Base-by-base conservation (phyloP, 2,329 filamentous ascomycete genomes). In the Nigrograna mackinnonii region DNA sequence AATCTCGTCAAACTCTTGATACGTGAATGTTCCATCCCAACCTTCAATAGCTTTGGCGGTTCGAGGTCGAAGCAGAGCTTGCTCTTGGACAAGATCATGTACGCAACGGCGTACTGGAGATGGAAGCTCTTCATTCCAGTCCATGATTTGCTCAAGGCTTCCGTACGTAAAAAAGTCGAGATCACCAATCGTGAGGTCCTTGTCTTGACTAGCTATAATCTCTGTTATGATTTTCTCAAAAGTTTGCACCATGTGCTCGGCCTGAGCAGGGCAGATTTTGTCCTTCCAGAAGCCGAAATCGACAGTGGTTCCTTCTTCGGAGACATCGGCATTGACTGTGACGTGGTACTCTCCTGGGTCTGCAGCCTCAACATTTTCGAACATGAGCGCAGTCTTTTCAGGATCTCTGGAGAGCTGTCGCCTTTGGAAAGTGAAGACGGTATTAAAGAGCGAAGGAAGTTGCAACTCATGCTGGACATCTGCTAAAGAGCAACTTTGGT, bases 401-500 rank as follows among this genome's bases (percentile, higher is more conserved):
- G 55, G 48, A 26, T 62, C 57, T 5, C 50, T 44, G 6, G 57
- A 50, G 1, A 61, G 38, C 18, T 54, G 53, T 13, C 64, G 50
- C 32, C 62, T 47, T 34, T 68, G 64, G 42, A 62, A 67, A 3
- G 65, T 67, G 46, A 68, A 67, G 5, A 60, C 61, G 2, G 66
- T 67, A 26, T 68, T 69, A 54, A 69, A 69, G 3, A 68, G 52
- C 1, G 60, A 50, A 3, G 58, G 55, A 3, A 68, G 48, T 21
- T 63, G 54, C 13, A 69, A 46, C 31, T 67, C 60, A 40, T 68
- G 64, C 34, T 69, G 64, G 6, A 69, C 57, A 38, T 68, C 62
- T 5, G 64, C 62, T 6, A 69, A 51, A 12, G 78, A 79, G 48
- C 74, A 76, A 41, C 67, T 71, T 44, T 80, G 78, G 47, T 79